These are phyloP conservation scores for Boletellus ananas DNA, from an alignment of 768 basidiomycete species.

Conservation along the genomic window DNA sequence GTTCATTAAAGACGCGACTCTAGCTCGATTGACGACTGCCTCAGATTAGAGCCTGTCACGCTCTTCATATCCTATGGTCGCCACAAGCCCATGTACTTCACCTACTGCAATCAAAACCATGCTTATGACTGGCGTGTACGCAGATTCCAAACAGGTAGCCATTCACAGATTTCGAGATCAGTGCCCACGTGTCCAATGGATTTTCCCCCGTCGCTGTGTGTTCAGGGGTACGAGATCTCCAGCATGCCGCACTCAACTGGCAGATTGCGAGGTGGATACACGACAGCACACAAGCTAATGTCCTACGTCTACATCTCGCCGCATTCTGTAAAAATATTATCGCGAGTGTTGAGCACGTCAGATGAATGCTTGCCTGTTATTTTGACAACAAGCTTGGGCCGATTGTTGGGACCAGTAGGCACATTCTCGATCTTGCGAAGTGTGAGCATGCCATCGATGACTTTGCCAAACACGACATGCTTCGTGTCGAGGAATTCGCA, in stretches of 20 bases:
- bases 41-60: constrained; percentile 33
- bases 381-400: constrained; percentile 85
- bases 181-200: neutral
- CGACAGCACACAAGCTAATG: neutral
- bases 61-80: constrained; percentile 22
- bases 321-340: constrained; percentile 39
- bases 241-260: too few species aligned
- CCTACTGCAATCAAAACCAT: constrained; percentile 29
- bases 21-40: constrained; percentile 44
- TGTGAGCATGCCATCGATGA: constrained; percentile 92
- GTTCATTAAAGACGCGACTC: constrained; percentile 5
- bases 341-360: neutral
- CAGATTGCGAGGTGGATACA: neutral
- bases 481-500: constrained; percentile 96
- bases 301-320: constrained; percentile 49
- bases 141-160: neutral
- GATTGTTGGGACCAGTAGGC: constrained; percentile 83
- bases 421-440: constrained; percentile 96
- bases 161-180: neutral
- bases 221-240: too few species aligned
- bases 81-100: constrained; percentile 36
- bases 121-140: constrained; percentile 21
- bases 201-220: neutral
- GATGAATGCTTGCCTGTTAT: constrained; percentile 62
- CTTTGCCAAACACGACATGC: constrained; percentile 89